A percentile compares a stretch with the other conserved stretches of the same genome.
Conservation (phyloP, 495 filamentous ascomycete species). For the Lichina pygmaea region DNA sequence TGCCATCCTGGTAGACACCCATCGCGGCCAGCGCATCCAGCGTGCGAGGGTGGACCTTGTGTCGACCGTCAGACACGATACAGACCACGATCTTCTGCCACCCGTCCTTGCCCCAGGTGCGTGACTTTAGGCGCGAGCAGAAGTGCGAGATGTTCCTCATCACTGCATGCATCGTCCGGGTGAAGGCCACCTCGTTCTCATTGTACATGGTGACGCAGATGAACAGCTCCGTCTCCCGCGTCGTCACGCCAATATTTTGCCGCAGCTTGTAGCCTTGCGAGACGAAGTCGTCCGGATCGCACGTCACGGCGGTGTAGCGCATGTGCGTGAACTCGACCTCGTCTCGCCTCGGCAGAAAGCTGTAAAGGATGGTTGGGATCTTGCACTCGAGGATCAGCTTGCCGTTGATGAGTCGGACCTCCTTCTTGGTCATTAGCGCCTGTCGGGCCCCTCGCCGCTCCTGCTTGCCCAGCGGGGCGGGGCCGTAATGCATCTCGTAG, state of each 20-base stretch:
- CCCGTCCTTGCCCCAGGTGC: slow-evolving; percentile 89
- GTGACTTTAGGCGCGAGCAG: slow-evolving; percentile 69
- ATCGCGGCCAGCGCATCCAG: slow-evolving; percentile 90
- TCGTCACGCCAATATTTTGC: slow-evolving; percentile 71
- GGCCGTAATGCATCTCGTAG: slow-evolving; percentile 46
- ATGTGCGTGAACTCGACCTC: slow-evolving; percentile 96
- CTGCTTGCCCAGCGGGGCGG: slow-evolving; percentile 64
- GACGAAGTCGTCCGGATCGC: slow-evolving; percentile 88
- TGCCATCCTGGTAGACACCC: slow-evolving; percentile 96
- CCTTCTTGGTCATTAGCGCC: slow-evolving; percentile 75
- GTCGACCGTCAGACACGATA: slow-evolving; percentile 77
- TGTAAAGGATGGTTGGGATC: slow-evolving; percentile 91
- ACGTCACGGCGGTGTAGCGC: slow-evolving; percentile 99
- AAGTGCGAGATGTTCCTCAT: slow-evolving; percentile 97
- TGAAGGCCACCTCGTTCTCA: slow-evolving; percentile 88
- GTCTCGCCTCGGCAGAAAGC: slow-evolving; percentile 73
- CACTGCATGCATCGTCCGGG: slow-evolving; percentile 92
- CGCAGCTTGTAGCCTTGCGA: slow-evolving; percentile 72
- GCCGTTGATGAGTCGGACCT: slow-evolving; percentile 88
- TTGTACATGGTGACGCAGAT: slow-evolving; percentile 99
- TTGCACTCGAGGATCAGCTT: slow-evolving; percentile 97
- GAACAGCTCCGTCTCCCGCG: slow-evolving; percentile 88
- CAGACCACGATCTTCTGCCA: slow-evolving; percentile 99
- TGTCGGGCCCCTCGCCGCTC: slow-evolving; percentile 55
- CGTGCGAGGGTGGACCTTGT: slow-evolving; percentile 82